phyloP scores from a whole-genome alignment of 225 moss, liverwort and hornwort genomes.

The Asterella californica region DNA sequence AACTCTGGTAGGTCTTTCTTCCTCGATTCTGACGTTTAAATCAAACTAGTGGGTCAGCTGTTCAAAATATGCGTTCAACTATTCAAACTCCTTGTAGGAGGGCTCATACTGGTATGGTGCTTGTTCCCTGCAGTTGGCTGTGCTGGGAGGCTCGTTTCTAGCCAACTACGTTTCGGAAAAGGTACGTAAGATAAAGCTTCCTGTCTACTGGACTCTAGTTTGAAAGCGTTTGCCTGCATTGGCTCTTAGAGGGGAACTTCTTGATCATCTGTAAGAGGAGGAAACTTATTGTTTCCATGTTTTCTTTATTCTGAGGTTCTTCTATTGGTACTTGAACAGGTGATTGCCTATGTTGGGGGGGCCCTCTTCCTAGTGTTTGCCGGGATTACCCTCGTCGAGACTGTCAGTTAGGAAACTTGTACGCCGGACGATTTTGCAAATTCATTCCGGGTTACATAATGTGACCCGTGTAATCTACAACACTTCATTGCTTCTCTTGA shows the following conservation, averaged over 20 bases:
- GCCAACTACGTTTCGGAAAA: conserved; percentile 86
- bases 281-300: too few relatives aligned
- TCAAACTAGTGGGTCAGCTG: neutral
- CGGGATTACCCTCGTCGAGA: conserved; percentile 59
- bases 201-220: neutral
- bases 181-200: conserved; percentile 29
- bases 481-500: too few relatives aligned
- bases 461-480: neutral
- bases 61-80: neutral
- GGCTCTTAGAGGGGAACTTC: neutral
- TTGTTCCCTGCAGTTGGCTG: conserved; percentile 55
- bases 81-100: neutral
- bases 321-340: conserved; percentile 18
- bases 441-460: conserved; percentile 8
- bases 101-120: neutral
- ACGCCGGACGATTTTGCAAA: neutral
- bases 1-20: conserved; percentile 38
- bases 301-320: too few relatives aligned
- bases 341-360: conserved; percentile 65
- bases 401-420: conserved; percentile 41
- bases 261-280: too few relatives aligned
- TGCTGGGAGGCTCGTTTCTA: conserved; percentile 82
- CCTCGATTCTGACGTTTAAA: neutral
- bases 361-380: conserved; percentile 80
- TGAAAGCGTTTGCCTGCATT: neutral